Base-by-base conservation (phyloP, 2,329 filamentous ascomycete species). In the Cercospora citrullina region DNA sequence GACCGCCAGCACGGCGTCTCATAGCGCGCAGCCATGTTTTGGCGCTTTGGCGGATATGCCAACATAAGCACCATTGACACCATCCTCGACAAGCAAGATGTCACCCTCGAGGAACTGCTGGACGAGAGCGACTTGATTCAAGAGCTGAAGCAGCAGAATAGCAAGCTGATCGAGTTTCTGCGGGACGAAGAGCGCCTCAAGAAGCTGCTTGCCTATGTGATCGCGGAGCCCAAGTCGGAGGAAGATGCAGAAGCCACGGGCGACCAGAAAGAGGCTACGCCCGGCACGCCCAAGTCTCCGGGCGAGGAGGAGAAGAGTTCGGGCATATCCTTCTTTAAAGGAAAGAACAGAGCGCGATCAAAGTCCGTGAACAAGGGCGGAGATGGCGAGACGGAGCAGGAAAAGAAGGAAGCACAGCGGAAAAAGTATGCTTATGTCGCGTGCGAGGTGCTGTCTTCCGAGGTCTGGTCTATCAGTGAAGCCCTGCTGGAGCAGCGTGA, bases 41-140 rank as follows among this genome's bases (percentile, higher is more conserved):
- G 95, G 95, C 91, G 94, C 83, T 99, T 98, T 87, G 94, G 95
- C 87, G 93, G 93, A 79, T 98, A 98, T 87, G 92, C 94, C 86
- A 96, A 93, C 86, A 91, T 97, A 82, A 97, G 94, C 77, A 91
- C 94, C 78, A 93, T 99, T 81, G 95, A 98, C 82, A 93, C 90
- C 75, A 92, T 99, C 77, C 93, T 99, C 80, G 95, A 99, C 80
- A 97, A 97, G 82, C 89, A 88, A 75, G 92, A 97, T 82, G 94
- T 97, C 79, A 93, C 92, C 63, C 90, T 98, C 73, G 95, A 99
- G 82, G 94, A 98, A 79, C 86, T 99, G 68, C 89, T 99, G 71
- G 94, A 98, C 80, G 95, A 99, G 85, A 91, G 91, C 77, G 95
- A 99, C 79, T 84, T 98, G 76, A 95, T 98, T 75, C 93, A 97